Evolutionary conservation across 805 yeast genomes (phyloP), one percentile per base, ranked within the genome.

Genomic region (Hanseniaspora osmophila): DNA sequence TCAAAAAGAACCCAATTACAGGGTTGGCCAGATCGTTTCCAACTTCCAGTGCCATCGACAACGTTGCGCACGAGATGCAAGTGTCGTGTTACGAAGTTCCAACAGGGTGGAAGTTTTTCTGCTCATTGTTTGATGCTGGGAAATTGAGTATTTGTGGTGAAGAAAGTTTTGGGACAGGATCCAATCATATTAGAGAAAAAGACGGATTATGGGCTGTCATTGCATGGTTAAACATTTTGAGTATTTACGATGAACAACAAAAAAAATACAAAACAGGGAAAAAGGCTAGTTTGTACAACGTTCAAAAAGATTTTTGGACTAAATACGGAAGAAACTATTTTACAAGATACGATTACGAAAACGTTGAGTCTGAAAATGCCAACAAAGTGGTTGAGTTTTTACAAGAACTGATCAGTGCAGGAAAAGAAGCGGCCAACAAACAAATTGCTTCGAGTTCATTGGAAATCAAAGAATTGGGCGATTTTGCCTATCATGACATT

Each of bases 21-120:
- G 98, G 98, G 7, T 71, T 92, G 44, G 98, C 98, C 11, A 76
- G 98, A 60, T 84, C 95, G 10, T 90, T 90, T 96, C 98, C 98
- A 48, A 90, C 98, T 11, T 80, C 94, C 11, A 87, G 84, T 40
- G 97, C 98, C 32, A 73, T 90, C 55, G 98, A 90, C 57, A 71
- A 82, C 47, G 98, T 92, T 19, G 97, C 95, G 30, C 75, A 76
- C 60, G 70, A 70, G 48, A 78, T 85, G 64, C 81, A 81, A 30
- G 66, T 90, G 52, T 66, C 79, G 43, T 69, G 80, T 50, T 90
- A 90, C 64, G 98, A 92, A 66, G 97, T 92, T 6, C 98, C 98
- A 46, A 90, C 98, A 16, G 98, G 97, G 33, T 90, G 98, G 98
- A 90, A 90, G 66, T 90, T 90, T 62, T 90, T 90, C 75, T 88